Base-by-base conservation (phyloP, 2,329 filamentous ascomycete species). In the Alternaria alternata region DNA sequence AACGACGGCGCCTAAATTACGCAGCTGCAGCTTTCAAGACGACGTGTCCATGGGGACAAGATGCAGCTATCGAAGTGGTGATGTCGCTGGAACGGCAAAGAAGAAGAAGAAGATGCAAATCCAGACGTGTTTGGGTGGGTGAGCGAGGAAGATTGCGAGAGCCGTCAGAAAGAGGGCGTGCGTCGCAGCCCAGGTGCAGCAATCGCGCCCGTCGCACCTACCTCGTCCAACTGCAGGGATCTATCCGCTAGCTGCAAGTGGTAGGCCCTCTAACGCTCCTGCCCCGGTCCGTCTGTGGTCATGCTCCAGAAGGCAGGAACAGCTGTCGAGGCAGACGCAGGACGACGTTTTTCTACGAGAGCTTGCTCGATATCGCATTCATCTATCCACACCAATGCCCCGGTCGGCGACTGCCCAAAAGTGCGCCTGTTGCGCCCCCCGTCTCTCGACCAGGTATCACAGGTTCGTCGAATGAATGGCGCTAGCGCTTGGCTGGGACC, bases 181-280 rank as follows among this genome's bases (percentile, higher is more conserved):
- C 34, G 28, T 26, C 30, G 46, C 32, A 39, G 20, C 24, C 39
- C 48, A 52, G 56, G 43, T 53, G 56, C 34, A 47, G 52, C 49
- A 54, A 59, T 44, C 51, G 47, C 49, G 49, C 51, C 56, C 56
- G 56, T 53, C 56, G 56, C 56, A 52, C 47, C 51, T 57, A 44
- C 47, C 53, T 44, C 43, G 30, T 39, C 24, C 28, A 36, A 51
- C 36, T 53, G 55, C 55, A 58, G 55, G 55, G 55, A 46, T 59
- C 38, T 57, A 28, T 54, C 39, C 52, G 52, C 42, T 47, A 54
- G 41, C 46, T 49, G 30, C 46, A 49, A 49, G 16, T 36, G 46
- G 46, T 49, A 49, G 46, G 46, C 46, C 46, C 46, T 49, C 52
- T 28, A 46, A 44, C 41, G 41, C 41, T 54, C 52, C 32, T 49